Evolutionary conservation across 2,329 filamentous ascomycete genomes (phyloP), one percentile per base, ranked within the genome.

Genomic region (Cladorrhinum sp.): DNA sequence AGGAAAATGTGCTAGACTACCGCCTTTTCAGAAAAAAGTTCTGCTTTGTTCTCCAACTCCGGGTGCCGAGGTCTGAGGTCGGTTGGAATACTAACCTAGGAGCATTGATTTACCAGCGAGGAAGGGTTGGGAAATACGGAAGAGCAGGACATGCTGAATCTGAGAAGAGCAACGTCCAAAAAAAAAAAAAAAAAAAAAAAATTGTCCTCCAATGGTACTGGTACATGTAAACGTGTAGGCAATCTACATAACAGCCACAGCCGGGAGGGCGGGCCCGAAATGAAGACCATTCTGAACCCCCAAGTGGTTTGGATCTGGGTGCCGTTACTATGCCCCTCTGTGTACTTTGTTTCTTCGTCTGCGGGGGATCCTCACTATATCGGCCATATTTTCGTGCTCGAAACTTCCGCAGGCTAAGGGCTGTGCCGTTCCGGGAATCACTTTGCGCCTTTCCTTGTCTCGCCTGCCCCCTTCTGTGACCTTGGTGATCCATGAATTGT

Each of bases 361-460:
- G n/a, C n/a, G n/a, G 25, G 25, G 32, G 16, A 8, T 36, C 32
- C 32, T 36, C 4, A 36, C 16, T 20, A n/a, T 53, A 45, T 56
- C 53, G 53, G 53, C 5, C 38, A 56, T 56, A 56, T 56, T 56
- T 56, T 45, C 18, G 32, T 16, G 53, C 53, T 16, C 49, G 23
- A 49, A 56, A 49, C 24, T 25, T 45, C 53, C 53, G 53, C 41
- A 49, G 24, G 24, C 53, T 49, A 23, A 49, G 38, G n/a, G 23
- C 53, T 27, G 53, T 56, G 25, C 36, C 49, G 38, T 49, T 38
- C 53, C 53, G 53, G n/a, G 23, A n/a, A 22, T 3, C 22, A 6
- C 24, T 18, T 38, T n/a, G 32, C 51, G 25, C 10, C n/a, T 12
- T 24, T 20, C n/a, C n/a, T 23, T 38, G 16, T 23, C 9, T 23